Conservation (phyloP, 768 basidiomycete species). For the Daedalea quercina region DNA sequence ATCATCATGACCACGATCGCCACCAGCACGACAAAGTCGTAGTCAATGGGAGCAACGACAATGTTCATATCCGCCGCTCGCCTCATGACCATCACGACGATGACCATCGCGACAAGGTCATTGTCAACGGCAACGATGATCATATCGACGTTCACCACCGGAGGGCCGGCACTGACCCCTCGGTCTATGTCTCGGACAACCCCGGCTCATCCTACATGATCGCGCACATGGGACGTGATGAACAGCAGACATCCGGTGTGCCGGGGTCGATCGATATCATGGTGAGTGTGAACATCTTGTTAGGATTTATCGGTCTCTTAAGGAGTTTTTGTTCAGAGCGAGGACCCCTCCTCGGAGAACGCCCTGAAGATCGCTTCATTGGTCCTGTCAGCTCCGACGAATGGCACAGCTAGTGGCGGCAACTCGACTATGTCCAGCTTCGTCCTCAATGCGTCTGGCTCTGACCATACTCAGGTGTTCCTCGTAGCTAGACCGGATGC, state of each 20-base stretch:
- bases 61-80: conserved; percentile 12
- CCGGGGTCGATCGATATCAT: conserved; percentile 43
- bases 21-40: conserved; percentile 9
- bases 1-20: conserved; percentile 1
- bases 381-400: conserved; percentile 22
- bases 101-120: conserved; percentile 15
- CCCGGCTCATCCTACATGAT: conserved; percentile 13
- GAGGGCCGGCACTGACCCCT: not conserved
- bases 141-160: conserved; percentile 15
- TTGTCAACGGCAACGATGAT: conserved; percentile 22
- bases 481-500: conserved; percentile 11
- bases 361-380: conserved; percentile 33
- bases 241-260: conserved; percentile 15
- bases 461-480: conserved; percentile 23
- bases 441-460: conserved; percentile 26
- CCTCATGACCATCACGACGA: conserved; percentile 7
- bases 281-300: conserved; percentile 26
- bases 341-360: conserved; percentile 24
- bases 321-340: conserved; percentile 23
- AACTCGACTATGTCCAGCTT: conserved; percentile 13
- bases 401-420: conserved; percentile 15
- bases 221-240: conserved; percentile 6
- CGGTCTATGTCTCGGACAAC: conserved; percentile 12
- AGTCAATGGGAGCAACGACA: conserved; percentile 15
- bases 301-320: not conserved